Percentiles rank a stretch among this genome's conserved stretches.
These are phyloP conservation scores for Ophiostoma sp. DNA, from an alignment of 2,329 filamentous ascomycete species.

Conservation along the genomic window DNA sequence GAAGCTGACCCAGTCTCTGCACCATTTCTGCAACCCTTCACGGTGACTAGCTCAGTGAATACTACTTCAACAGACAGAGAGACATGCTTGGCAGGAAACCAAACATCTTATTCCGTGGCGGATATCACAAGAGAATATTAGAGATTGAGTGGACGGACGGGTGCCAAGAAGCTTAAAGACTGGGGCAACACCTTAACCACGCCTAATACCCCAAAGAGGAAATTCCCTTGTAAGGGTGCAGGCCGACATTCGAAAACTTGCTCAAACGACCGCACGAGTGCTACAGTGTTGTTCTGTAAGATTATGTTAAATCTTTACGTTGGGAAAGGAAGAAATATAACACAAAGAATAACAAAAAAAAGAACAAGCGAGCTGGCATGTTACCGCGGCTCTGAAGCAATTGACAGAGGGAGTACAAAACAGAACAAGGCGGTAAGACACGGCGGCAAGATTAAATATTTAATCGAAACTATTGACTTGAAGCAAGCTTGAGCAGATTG, in stretches of 20 bases:
- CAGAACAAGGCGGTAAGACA: neutral
- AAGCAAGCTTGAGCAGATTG: neutral
- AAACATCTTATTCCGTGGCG: neutral
- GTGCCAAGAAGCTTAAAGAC: conserved; percentile 8
- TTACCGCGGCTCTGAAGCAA: neutral
- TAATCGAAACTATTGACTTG: neutral
- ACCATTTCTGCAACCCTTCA: no score
- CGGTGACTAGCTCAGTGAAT: neutral
- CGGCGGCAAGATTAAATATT: neutral
- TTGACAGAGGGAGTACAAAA: neutral
- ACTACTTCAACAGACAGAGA: neutral
- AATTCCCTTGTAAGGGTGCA: neutral
- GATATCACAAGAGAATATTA: no score
- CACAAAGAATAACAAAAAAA: neutral
- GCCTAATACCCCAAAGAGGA: neutral
- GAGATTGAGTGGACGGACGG: neutral
- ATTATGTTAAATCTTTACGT: neutral
- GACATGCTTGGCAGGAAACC: neutral
- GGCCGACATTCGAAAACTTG: conserved; percentile 23
- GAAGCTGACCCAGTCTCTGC: neutral
- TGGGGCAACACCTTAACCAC: neutral
- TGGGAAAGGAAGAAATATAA: neutral
- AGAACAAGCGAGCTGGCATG: neutral
- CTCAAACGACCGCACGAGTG: conserved; percentile 28
- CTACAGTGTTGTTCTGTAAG: neutral